Base-by-base conservation (phyloP, 2,329 filamentous ascomycete species). In the Penicillium corylophilum region DNA sequence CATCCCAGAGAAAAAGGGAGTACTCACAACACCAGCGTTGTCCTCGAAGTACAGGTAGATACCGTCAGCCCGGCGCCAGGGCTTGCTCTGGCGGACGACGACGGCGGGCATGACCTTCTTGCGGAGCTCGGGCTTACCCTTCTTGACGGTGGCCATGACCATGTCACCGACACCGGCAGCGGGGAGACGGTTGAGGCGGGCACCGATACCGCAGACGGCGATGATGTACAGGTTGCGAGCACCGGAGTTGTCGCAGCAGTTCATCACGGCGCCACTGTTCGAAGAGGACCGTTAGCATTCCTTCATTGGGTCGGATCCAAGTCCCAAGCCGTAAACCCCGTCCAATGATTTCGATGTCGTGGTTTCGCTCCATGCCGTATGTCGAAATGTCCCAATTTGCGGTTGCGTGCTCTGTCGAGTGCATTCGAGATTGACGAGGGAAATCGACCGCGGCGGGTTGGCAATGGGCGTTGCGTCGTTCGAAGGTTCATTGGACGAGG, bases 41-140 rank as follows among this genome's bases (percentile, higher is more conserved):
- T 99, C 95, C 90, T 99, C 94, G 75, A 99, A 99, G 86, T 99
- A 99, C 70, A 99, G 87, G 86, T 90, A 99, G 73, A 97, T 89
- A 80, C 94, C 95, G 78, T 99, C 94, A 69, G 89, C 89, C 78
- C 94, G 88, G 85, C 94, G 92, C 94, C 94, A 99, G 72, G 94
- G 94, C 88, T 99, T 99, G 83, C 88, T 89, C 84, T 97, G 94
- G 78, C 94, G 85, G 77, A 97, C 93, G 75, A 99, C 94, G 76
- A 99, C 93, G 73, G 94, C 94, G 69, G 94, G 94, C 91, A 99
- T 96, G 79, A 99, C 94, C 89, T 99, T 99, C 90, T 99, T 99
- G 80, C 95, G 86, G 75, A 99, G 84, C 82, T 99, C 95, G 63
- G 95, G 95, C 90, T 99, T 99, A 82, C 95, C 94, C 90, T 99